Evolutionary conservation across 768 basidiomycete species (phyloP).

Genomic region (Pleurotus eryngii): DNA sequence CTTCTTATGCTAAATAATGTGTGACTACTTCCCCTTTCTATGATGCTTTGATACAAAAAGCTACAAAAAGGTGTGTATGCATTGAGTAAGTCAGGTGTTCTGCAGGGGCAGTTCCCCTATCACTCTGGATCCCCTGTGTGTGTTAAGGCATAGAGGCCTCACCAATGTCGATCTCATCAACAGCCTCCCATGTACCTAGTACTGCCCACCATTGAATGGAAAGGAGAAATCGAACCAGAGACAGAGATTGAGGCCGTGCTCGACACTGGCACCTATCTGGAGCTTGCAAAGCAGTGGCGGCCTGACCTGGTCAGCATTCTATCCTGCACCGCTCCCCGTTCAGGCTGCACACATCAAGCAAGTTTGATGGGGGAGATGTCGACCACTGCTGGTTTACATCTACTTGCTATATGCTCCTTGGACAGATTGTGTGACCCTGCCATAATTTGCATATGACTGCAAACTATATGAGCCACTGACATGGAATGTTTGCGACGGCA

Average conservation of each 20-base stretch:
- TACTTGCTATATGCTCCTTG: conserved; percentile 6
- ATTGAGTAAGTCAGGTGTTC: too few species aligned
- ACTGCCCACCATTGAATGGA: too few species aligned
- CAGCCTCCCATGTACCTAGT: too few species aligned
- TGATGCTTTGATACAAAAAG: too few species aligned
- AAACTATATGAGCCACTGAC: background rate
- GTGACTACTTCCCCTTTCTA: too few species aligned
- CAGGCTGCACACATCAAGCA: background rate
- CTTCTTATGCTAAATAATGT: too few species aligned
- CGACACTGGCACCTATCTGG: conserved; percentile 1
- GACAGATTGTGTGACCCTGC: background rate
- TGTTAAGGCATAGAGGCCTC: too few species aligned
- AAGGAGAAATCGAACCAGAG: background rate
- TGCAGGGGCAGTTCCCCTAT: too few species aligned
- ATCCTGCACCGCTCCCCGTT: conserved; percentile 9
- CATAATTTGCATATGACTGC: background rate
- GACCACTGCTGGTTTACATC: conserved; percentile 2
- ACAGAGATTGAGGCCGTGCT: background rate
- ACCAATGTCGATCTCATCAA: too few species aligned
- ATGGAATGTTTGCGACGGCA: conserved; percentile 4
- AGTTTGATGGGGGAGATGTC: conserved; percentile 3
- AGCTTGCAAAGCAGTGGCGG: conserved; percentile 8
- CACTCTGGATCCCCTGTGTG: too few species aligned
- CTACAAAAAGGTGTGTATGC: too few species aligned
- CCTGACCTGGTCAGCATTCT: conserved; percentile 3